A percentile compares a stretch with the other conserved stretches of the same genome.
Conservation (phyloP, 805 yeast species). For the Hemisphaericaspora nanyangensis region DNA sequence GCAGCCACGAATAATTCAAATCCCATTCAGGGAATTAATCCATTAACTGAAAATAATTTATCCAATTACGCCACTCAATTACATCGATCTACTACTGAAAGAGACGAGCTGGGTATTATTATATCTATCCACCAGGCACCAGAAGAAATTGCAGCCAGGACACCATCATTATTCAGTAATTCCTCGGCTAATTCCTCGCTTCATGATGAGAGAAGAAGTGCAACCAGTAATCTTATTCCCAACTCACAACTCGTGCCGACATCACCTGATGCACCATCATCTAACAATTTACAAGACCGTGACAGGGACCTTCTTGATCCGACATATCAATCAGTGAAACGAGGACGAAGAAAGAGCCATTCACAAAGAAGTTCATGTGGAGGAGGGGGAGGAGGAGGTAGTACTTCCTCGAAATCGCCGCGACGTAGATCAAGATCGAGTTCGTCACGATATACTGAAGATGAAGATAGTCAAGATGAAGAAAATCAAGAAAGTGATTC, state of each 20-base stretch:
- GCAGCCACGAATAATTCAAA: conserved; percentile 4
- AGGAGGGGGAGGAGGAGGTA: neutral
- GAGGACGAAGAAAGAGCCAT: conserved; percentile 38
- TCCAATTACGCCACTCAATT: conserved; percentile 15
- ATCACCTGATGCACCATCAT: neutral
- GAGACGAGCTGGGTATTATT: conserved; percentile 12
- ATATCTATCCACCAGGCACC: conserved; percentile 30
- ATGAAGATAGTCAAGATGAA: conserved; percentile 23
- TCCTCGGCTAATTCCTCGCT: conserved; percentile 31
- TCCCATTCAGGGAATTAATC: conserved; percentile 1
- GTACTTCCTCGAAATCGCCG: conserved; percentile 17
- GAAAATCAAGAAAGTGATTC: conserved; percentile 23
- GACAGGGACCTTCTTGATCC: conserved; percentile 19
- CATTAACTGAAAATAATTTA: conserved; percentile 15
- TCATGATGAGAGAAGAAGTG: conserved; percentile 9
- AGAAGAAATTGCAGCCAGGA: conserved; percentile 38
- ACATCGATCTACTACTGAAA: conserved; percentile 3
- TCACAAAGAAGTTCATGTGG: conserved; percentile 9
- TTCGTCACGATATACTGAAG: conserved; percentile 22
- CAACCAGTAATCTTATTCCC: neutral
- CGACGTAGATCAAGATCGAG: conserved; percentile 7
- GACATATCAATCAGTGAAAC: conserved; percentile 36
- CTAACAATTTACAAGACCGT: neutral
- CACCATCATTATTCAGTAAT: conserved; percentile 56
- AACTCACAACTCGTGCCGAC: conserved; percentile 4